Conservation (phyloP, 805 yeast genomes). For the Starmerella bombicola region DNA sequence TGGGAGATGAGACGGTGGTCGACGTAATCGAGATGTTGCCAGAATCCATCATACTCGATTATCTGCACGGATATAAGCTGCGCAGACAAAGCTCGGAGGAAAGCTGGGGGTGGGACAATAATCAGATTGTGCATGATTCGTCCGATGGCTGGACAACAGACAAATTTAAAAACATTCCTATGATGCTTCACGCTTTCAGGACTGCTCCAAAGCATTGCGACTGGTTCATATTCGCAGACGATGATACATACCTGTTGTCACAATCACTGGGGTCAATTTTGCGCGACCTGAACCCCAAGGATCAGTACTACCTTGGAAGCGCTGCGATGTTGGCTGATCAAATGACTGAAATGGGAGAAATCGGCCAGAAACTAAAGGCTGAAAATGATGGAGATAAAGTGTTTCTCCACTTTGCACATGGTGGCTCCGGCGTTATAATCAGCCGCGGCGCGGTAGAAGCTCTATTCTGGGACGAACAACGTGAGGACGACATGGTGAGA, state of each 20-base stretch:
- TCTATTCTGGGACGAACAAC: conserved; percentile 24
- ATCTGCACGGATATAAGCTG: conserved; percentile 18
- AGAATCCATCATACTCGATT: conserved; percentile 20
- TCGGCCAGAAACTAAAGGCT: conserved; percentile 4
- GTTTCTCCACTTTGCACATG: conserved; percentile 29
- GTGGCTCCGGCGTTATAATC: conserved; percentile 31
- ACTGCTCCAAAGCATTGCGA: conserved; percentile 24
- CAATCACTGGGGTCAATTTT: conserved; percentile 24
- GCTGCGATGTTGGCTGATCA: conserved; percentile 7
- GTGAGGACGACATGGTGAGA: conserved; percentile 14
- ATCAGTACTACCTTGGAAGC: conserved; percentile 27
- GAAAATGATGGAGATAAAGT: conserved; percentile 8
- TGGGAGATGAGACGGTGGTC: conserved; percentile 28
- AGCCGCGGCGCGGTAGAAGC: conserved; percentile 26
- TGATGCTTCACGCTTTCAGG: conserved; percentile 29
- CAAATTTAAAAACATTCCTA: conserved; percentile 31
- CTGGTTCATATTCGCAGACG: conserved; percentile 32
- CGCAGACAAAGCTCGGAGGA: conserved; percentile 16
- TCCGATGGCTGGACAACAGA: conserved; percentile 28
- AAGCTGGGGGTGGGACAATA: conserved; percentile 18
- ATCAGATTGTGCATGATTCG: conserved; percentile 14
- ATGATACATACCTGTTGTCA: conserved; percentile 27
- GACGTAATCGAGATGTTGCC: conserved; percentile 27
- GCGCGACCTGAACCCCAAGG: conserved; percentile 23
- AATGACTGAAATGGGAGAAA: conserved; percentile 5